Conservation (phyloP, 306 rosid genomes). For the Quercus wislizeni region DNA sequence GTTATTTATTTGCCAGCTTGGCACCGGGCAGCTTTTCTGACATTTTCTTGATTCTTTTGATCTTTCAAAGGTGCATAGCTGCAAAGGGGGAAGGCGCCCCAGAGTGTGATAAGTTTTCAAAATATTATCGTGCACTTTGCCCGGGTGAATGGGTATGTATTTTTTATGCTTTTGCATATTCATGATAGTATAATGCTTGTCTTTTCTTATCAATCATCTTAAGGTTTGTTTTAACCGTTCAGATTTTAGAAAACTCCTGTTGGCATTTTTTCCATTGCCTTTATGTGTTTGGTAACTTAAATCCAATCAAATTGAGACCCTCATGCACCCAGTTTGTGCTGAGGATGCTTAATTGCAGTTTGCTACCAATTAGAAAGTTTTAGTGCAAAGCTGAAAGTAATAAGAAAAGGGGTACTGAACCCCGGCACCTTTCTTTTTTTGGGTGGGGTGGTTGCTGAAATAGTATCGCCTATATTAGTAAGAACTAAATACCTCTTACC, state of each 20-base stretch:
- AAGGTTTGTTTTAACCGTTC: not conserved
- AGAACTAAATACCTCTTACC: not conserved
- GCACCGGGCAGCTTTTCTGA: not conserved
- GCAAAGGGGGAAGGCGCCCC: conserved; percentile 91
- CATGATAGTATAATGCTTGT: not conserved
- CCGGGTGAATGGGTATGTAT: conserved; percentile 97
- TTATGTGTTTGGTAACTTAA: not conserved
- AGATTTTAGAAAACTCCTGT: not conserved
- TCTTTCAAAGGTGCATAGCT: conserved; percentile 61
- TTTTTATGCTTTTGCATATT: conserved; percentile 2
- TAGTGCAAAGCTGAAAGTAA: not conserved
- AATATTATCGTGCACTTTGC: conserved; percentile 90
- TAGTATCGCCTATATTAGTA: not conserved
- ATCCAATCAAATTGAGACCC: not conserved
- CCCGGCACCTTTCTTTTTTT: too few relatives aligned
- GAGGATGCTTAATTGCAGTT: not conserved
- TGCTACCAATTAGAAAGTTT: not conserved
- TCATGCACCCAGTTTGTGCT: not conserved
- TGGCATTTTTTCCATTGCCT: not conserved
- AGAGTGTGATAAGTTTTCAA: conserved; percentile 85
- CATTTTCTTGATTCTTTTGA: conserved; percentile 5
- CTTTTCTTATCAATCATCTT: not conserved
- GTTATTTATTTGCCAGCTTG: not conserved
- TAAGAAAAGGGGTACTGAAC: not conserved
- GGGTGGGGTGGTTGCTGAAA: too few relatives aligned